phyloP scores from a whole-genome alignment of 2,329 filamentous ascomycete species.

The Aspergillus alliaceus region DNA sequence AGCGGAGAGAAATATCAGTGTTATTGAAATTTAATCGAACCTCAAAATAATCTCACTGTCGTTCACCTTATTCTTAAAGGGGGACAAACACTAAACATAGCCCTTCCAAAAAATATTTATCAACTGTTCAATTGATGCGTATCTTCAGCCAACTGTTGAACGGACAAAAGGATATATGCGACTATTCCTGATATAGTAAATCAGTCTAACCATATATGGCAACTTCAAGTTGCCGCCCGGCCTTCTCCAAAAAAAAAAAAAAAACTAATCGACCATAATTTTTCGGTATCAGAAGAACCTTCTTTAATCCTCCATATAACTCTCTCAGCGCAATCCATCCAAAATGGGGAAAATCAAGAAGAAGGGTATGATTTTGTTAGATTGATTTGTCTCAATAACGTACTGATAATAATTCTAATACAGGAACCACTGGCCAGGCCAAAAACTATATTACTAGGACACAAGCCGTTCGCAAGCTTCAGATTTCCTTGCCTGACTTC shows the following conservation, averaged over 20 bases:
- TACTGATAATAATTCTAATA: conserved; percentile 6
- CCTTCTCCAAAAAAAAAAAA: conserved; percentile 22
- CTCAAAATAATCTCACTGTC: no score
- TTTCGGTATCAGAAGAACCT: conserved; percentile 34
- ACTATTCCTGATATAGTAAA: background rate
- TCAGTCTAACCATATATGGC: background rate
- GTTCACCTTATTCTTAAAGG: no score
- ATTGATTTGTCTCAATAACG: background rate
- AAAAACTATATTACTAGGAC: conserved; percentile 99
- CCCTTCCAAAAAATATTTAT: no score
- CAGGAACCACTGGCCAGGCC: conserved; percentile 81
- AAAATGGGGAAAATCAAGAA: conserved; percentile 79
- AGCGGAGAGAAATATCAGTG: no score
- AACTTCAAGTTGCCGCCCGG: background rate
- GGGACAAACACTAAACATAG: no score
- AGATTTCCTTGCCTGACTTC: conserved; percentile 96
- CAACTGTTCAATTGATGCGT: no score
- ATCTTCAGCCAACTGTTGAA: no score
- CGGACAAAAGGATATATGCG: background rate
- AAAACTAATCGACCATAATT: conserved; percentile 40
- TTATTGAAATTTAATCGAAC: no score
- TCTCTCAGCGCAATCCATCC: conserved; percentile 26
- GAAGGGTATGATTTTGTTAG: conserved; percentile 60
- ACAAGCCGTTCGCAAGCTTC: conserved; percentile 94
- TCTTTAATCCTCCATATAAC: conserved; percentile 19